Conservation (phyloP, 2,329 filamentous ascomycete species). For the Chaetomiaceae sp. region DNA sequence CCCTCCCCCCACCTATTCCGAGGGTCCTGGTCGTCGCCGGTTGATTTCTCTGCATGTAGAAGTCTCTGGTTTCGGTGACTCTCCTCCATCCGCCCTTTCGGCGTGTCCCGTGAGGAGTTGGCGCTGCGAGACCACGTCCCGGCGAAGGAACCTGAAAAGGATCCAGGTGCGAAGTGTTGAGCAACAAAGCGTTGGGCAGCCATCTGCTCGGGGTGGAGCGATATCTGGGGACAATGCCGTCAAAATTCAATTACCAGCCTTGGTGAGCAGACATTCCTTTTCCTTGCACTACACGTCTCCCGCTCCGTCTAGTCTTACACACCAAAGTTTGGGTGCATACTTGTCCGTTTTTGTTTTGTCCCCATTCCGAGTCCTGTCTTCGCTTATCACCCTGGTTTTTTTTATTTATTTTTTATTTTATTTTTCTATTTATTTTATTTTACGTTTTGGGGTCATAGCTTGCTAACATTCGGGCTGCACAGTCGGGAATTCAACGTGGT, state of each 20-base stretch:
- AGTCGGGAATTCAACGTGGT: slow-evolving; percentile 80
- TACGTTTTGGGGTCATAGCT: background rate
- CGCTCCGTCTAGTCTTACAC: background rate
- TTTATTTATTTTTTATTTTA: too few relatives aligned
- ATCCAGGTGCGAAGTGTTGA: background rate
- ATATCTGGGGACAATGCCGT: slow-evolving; percentile 23
- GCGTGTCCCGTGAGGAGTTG: slow-evolving; percentile 26
- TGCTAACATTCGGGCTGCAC: slow-evolving; percentile 18
- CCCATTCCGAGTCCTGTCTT: background rate
- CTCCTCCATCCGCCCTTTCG: slow-evolving; percentile 24
- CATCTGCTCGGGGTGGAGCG: slow-evolving; percentile 11
- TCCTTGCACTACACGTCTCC: background rate
- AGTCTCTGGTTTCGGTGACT: slow-evolving; percentile 15
- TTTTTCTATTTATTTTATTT: background rate
- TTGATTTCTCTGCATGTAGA: slow-evolving; percentile 25
- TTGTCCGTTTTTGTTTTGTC: background rate
- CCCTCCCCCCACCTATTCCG: background rate
- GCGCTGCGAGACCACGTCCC: slow-evolving; percentile 16
- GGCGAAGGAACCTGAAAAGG: slow-evolving; percentile 5
- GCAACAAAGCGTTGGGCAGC: slow-evolving; percentile 10
- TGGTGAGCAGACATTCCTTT: slow-evolving; percentile 21
- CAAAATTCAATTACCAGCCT: slow-evolving; percentile 27
- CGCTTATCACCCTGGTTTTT: too few relatives aligned
- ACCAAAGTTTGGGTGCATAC: background rate
- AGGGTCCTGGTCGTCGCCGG: slow-evolving; percentile 17